These are phyloP conservation scores for Fusarium domesticum DNA, from an alignment of 2,329 filamentous ascomycete genomes.

Conservation along the genomic window DNA sequence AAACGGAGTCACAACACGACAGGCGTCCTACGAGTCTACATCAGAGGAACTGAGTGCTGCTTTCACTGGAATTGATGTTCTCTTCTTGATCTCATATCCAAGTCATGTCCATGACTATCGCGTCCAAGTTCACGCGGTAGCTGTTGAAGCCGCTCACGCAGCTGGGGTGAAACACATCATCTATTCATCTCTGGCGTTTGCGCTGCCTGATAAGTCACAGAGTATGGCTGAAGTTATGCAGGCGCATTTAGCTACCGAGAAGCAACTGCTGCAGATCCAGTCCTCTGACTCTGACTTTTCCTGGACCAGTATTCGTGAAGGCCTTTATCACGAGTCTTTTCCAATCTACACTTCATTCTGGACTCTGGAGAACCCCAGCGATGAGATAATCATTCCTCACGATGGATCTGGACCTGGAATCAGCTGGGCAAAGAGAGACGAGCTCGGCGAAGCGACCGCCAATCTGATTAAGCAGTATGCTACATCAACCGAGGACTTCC, in stretches of 20 bases:
- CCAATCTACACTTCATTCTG: constrained; percentile 20
- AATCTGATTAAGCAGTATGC: constrained; percentile 7
- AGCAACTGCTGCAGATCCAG: constrained; percentile 1
- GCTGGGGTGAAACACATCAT: constrained; percentile 15
- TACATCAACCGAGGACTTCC: not conserved
- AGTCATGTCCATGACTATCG: constrained; percentile 19
- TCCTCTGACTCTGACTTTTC: not conserved
- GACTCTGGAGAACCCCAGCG: not conserved
- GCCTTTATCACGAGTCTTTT: constrained; percentile 18
- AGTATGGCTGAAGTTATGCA: constrained; percentile 16
- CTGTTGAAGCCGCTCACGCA: constrained; percentile 9
- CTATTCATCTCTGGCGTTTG: constrained; percentile 17
- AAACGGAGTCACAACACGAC: not conserved
- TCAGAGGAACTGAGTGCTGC: constrained; percentile 1
- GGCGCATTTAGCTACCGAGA: constrained; percentile 17
- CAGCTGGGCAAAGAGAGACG: constrained; percentile 20
- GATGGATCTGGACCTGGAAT: constrained; percentile 11
- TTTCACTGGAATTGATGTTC: constrained; percentile 1
- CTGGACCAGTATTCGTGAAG: constrained; percentile 19
- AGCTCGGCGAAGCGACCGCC: constrained; percentile 18
- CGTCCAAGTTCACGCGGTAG: constrained; percentile 4
- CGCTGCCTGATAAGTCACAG: not conserved
- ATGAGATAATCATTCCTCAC: constrained; percentile 8
- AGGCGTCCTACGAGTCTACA: constrained; percentile 16
- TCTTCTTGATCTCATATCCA: constrained; percentile 20